These are phyloP conservation scores for Silene uniflora DNA, from an alignment of 148 eudicot species.

Conservation along the genomic window DNA sequence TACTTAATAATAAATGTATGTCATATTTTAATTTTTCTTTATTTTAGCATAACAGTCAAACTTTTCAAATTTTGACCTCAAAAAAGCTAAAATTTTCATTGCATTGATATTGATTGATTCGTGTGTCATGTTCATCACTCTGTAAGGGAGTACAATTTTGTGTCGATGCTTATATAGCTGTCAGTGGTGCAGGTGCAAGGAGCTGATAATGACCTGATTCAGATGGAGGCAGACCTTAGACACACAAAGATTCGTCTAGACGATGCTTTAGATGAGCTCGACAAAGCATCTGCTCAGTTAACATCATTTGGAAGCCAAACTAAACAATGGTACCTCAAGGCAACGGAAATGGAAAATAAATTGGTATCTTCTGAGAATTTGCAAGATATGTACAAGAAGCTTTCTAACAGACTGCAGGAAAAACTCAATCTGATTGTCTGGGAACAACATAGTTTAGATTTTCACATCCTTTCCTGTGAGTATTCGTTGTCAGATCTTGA, in stretches of 20 bases:
- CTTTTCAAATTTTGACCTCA: background rate
- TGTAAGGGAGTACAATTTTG: background rate
- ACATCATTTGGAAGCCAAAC: background rate
- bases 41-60: too few relatives aligned
- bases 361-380: background rate
- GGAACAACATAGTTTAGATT: background rate
- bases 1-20: too few relatives aligned
- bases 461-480: background rate
- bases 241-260: background rate
- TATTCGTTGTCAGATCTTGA: conserved; percentile 29
- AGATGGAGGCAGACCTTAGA: conserved; percentile 1
- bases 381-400: background rate
- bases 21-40: too few relatives aligned
- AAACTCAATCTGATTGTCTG: background rate
- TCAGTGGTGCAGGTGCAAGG: background rate
- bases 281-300: background rate
- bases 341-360: conserved; percentile 5
- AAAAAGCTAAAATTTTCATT: too few relatives aligned
- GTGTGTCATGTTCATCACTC: background rate
- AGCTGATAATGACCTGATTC: background rate
- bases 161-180: background rate
- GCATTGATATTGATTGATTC: background rate
- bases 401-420: conserved; percentile 1
- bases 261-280: background rate
- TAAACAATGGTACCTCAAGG: background rate